Evolutionary conservation across 2,329 filamentous ascomycete species (phyloP).

Genomic region (Byssochlamys sp.): DNA sequence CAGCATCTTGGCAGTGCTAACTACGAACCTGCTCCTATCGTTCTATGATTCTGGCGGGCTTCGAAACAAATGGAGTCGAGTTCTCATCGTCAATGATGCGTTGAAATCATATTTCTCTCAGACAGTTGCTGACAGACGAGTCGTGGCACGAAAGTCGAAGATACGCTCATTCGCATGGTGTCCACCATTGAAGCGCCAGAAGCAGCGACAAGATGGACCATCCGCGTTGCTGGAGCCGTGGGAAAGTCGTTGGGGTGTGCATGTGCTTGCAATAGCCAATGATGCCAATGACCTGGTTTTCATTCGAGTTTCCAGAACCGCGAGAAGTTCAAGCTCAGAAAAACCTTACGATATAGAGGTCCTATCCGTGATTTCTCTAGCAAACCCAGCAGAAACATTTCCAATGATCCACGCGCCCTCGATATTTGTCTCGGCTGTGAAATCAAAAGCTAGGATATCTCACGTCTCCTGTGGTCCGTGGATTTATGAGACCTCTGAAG

Average conservation of each 20-base stretch:
- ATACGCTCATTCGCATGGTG: conserved; percentile 37
- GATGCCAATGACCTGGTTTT: conserved; percentile 30
- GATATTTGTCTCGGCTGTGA: conserved; percentile 20
- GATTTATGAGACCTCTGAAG: conserved; percentile 9
- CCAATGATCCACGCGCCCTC: conserved; percentile 16
- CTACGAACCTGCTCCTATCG: conserved; percentile 47
- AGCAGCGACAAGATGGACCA: neutral
- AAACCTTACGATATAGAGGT: conserved; percentile 16
- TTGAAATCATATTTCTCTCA: conserved; percentile 33
- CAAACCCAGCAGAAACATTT: conserved; percentile 6
- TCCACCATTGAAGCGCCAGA: conserved; percentile 18
- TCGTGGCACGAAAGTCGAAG: conserved; percentile 20
- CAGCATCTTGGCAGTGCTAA: conserved; percentile 47
- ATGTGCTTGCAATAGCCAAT: conserved; percentile 28
- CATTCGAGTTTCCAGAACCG: conserved; percentile 15
- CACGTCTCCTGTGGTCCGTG: conserved; percentile 26
- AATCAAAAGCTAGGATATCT: conserved; percentile 14
- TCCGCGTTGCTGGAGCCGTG: neutral
- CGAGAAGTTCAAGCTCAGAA: conserved; percentile 1
- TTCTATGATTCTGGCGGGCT: conserved; percentile 45
- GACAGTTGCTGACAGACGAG: conserved; percentile 12
- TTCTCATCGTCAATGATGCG: conserved; percentile 44
- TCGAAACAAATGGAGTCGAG: conserved; percentile 42
- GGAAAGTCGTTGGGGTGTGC: conserved; percentile 26
- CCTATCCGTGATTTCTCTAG: conserved; percentile 14